Evolutionary conservation across 139 green algal species (phyloP), one percentile per base, ranked within the genome.

Genomic region (Chara braunii): DNA sequence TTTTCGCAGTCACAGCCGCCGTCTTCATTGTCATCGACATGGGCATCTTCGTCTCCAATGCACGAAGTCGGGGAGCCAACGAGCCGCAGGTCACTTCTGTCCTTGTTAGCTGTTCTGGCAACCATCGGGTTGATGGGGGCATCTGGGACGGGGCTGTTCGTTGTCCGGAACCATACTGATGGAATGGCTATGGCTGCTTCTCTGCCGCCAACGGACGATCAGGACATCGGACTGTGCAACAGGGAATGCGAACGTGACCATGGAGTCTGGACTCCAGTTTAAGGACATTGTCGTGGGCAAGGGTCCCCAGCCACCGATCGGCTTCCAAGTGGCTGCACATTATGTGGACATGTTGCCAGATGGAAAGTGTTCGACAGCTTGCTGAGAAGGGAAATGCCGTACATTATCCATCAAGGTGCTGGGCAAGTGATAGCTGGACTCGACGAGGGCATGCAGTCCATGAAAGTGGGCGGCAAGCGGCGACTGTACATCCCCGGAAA

Each of bases 401-500:
- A 95, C 76, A 85, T 96, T 59, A 88, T 98, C 55, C 75, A 86
- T 30, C 71, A 91, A 2, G 83, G 84, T 3, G 29, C 59, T 12
- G 68, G 60, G n/a, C n/a, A n/a, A n/a, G 70, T 91, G 6, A 79
- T 91, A 11, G 34, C 77, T 2, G 86, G 92, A 2, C 78, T 98
- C 44, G 92, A 97, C 50, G 91, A 97, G 64, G 92, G 88, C 7
- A 55, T 98, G 51, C 59, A 75, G 23, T 81, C 62, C 22, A 98
- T 98, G 92, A 82, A 86, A 40, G 52, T 81, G 0, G 91, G 91
- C 2, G 88, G 89, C 37, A 29, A 94, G 9, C 65, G 92, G 7
- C 80, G 92, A 2, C 64, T 98, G 18, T 97, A 95, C 72, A 90
- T 98, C 48, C 92, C 92, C 3, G 92, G 88, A n/a, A 56, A 77